Base-by-base conservation (phyloP, 2,329 filamentous ascomycete species). In the Elsinoe perseae region DNA sequence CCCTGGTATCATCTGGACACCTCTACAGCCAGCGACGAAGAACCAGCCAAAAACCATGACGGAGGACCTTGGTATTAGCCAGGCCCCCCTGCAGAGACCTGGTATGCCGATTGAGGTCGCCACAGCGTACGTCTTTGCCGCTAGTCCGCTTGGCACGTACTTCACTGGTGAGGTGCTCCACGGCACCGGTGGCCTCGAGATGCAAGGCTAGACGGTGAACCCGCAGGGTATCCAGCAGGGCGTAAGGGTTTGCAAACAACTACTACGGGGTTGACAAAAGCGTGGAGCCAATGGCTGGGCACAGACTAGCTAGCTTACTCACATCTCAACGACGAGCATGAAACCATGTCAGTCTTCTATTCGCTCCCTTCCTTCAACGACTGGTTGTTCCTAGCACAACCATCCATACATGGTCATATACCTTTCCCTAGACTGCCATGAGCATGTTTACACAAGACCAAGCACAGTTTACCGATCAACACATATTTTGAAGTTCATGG, bases 11-110 rank as follows among this genome's bases (percentile, higher is more conserved):
- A 64, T 64, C 43, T 74, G 71, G 71, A 74, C 71, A 18, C 72
- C 72, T 2, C 66, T 71, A 4, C 72, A 73, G 44, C 70, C 72
- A 0, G 66, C 71, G 0, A 74, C 72, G 0, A 73, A 73, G 67
- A 71, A 61, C 40, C 66, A 69, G 21, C 63, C 64, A 2, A 28
- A 63, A 8, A 62, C 65, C 2, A 61, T 50, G 8, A 60, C 65
- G 56, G 60, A 64, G 43, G 58, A 57, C 14, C 59, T 66, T 16
- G 64, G 64, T 14, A 59, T 63, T 14, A 62, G 59, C 12, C 57
- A 61, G 53, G 61, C 58, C 7, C 66, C 66, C 20, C 50, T 67
- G 23, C 60, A 62, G 20, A 60, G 67, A 12, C 63, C 66, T 1
- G 66, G 66, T 48, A 67, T 67, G 65, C 65, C 65, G 3, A 61